Evolutionary conservation across 1,284 basidiomycete species (phyloP).

Genomic region (Pulveroboletus sp.): DNA sequence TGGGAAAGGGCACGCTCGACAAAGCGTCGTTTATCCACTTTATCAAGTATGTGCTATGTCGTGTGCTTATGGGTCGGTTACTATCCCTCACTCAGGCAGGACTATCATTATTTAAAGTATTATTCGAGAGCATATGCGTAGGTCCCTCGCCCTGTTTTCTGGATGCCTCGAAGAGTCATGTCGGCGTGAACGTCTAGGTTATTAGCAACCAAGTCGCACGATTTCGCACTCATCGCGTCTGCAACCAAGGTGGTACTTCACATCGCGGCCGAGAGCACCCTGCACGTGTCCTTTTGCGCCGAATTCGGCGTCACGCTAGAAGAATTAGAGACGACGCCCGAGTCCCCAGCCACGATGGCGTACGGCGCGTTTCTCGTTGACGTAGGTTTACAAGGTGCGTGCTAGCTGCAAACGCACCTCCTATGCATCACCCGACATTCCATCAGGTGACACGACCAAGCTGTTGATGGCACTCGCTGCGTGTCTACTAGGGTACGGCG

Average conservation of each 20-base stretch:
- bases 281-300: slow-evolving; percentile 73
- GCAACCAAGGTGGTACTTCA: slow-evolving; percentile 69
- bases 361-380: slow-evolving; percentile 89
- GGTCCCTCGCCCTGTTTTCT: slow-evolving; percentile 15
- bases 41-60: slow-evolving; percentile 59
- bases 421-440: not conserved
- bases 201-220: slow-evolving; percentile 75
- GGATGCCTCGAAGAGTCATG: not conserved
- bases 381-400: slow-evolving; percentile 64
- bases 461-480: slow-evolving; percentile 82
- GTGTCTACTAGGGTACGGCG: slow-evolving; percentile 93
- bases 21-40: slow-evolving; percentile 78
- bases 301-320: slow-evolving; percentile 65
- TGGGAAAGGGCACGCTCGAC: slow-evolving; percentile 73
- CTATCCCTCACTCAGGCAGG: slow-evolving; percentile 52
- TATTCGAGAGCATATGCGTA: slow-evolving; percentile 76
- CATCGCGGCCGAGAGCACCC: slow-evolving; percentile 70
- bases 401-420: not conserved
- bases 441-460: slow-evolving; percentile 67
- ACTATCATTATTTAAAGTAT: slow-evolving; percentile 77
- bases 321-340: slow-evolving; percentile 63
- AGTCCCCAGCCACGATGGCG: slow-evolving; percentile 72
- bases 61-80: not conserved
- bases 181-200: slow-evolving; percentile 45
- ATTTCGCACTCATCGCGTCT: slow-evolving; percentile 63